Evolutionary conservation across 2,329 filamentous ascomycete species (phyloP).

Genomic region (Fusarium xyrophilum): DNA sequence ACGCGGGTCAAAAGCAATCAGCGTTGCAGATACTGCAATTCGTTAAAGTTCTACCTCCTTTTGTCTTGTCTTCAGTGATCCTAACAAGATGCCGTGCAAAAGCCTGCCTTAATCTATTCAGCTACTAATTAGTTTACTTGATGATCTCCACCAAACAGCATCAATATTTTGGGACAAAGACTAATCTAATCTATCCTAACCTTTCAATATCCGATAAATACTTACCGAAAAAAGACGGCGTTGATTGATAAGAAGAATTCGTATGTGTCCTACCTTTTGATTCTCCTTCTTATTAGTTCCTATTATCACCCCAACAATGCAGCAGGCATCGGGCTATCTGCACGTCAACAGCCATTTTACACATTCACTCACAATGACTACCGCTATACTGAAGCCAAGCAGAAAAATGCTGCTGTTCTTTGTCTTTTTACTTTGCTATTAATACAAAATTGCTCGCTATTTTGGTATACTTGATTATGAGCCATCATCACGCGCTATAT

Average conservation of each 20-base stretch:
- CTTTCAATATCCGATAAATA: not conserved
- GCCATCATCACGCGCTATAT: constrained; percentile 7
- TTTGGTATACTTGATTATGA: constrained; percentile 18
- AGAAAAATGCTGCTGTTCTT: not conserved
- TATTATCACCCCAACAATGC: not conserved
- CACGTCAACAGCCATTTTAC: not conserved
- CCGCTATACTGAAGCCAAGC: not conserved
- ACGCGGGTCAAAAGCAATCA: constrained; percentile 33
- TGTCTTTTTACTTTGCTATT: constrained; percentile 17
- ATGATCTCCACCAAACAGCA: not conserved
- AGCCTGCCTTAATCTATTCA: not conserved
- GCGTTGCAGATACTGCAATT: constrained; percentile 38
- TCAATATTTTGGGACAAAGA: not conserved
- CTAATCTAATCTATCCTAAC: no score
- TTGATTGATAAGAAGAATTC: not conserved
- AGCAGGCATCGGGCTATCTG: not conserved
- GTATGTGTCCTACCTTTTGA: not conserved
- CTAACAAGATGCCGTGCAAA: not conserved
- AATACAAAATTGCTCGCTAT: constrained; percentile 13
- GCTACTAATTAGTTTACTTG: not conserved
- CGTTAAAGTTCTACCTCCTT: constrained; percentile 22
- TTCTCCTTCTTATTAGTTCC: not conserved
- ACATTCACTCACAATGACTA: not conserved
- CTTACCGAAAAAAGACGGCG: not conserved
- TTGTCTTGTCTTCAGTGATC: not conserved